Percentiles rank a stretch among this genome's conserved stretches.
Evolutionary conservation across 106 monocot species (phyloP).

Genomic region (Iris macrosiphon): DNA sequence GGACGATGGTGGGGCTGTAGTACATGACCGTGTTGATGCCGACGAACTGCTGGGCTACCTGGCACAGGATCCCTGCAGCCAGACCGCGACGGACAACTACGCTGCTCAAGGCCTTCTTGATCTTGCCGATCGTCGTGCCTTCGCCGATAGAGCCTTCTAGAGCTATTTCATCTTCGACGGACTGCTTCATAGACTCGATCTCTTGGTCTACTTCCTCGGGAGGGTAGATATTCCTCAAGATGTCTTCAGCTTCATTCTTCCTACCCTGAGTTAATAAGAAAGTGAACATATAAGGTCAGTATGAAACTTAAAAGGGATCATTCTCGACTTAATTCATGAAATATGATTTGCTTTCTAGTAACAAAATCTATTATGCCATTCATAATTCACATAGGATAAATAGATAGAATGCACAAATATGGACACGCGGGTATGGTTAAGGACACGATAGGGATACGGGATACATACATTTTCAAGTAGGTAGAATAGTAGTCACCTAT

Average conservation of each 20-base stretch:
- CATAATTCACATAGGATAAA: too few species aligned
- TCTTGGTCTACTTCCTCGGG: too few species aligned
- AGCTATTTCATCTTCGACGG: slow-evolving; percentile 46
- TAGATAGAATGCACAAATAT: too few species aligned
- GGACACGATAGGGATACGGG: too few species aligned
- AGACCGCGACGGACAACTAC: slow-evolving; percentile 57
- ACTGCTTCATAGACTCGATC: too few species aligned
- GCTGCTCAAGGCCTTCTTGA: slow-evolving; percentile 45
- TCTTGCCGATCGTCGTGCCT: slow-evolving; percentile 15
- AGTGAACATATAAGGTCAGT: not conserved
- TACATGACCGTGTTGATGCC: slow-evolving; percentile 97
- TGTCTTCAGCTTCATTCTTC: too few species aligned
- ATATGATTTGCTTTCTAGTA: not conserved
- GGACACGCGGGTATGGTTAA: too few species aligned
- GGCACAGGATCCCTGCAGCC: slow-evolving; percentile 55
- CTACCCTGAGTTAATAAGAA: slow-evolving; percentile 42
- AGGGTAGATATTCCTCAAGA: too few species aligned
- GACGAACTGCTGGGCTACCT: slow-evolving; percentile 77
- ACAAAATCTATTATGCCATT: too few species aligned
- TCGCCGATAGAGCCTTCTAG: slow-evolving; percentile 57
- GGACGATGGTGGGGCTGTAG: slow-evolving; percentile 87
- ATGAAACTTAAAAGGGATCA: not conserved
- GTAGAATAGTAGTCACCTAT: too few species aligned
- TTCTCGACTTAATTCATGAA: not conserved
- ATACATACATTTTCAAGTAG: too few species aligned